Evolutionary conservation across 1,284 basidiomycete genomes (phyloP), one percentile per base, ranked within the genome.

Genomic region (Taiwanofungus camphoratus): DNA sequence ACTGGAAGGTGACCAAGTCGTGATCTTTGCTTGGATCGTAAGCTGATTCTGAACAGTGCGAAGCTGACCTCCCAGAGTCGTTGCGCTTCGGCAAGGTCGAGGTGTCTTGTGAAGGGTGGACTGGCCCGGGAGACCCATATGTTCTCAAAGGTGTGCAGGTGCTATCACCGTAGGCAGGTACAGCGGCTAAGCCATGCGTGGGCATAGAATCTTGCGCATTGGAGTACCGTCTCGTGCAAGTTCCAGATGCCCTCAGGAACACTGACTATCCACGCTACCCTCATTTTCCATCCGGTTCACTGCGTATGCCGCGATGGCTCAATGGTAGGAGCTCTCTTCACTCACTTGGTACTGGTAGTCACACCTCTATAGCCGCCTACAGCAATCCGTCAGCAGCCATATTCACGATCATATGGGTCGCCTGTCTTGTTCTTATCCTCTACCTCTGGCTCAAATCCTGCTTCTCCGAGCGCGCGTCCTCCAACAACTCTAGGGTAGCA

Each of bases 91-190:
- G 93, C 6, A 73, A 79, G 44, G 82, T 95, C 0, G 74, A 81
- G 48, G 85, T 97, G 1, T 82, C 79, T 16, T 97, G 93, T 56
- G 93, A 97, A 67, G 92, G 93, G 8, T 97, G 84, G 82, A 75
- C 73, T 26, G 66, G 73, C 20, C 75, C 91, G 0, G 86, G 88
- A 1, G 92, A 97, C 63, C 72, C 77, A 0, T 80, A 83, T 58
- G 85, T 97, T 11, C 65, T 95, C 44, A 90, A 91, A 71, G 90
- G 90, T 87, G 41, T 36, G 71, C 54, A 5, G 37, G 16, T n/a
- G 9, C 34, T 29, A 33, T 7, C 23, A 30, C 30, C 15, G 21
- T 20, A 0, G 20, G 9, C 11, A 23, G 3, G 7, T 2, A 7
- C 26, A 29, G 26, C 26, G 26, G 8, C 26, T 29, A 8, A 33